Evolutionary conservation across 1,284 basidiomycete species (phyloP).

Genomic region (Takashimella koratensis): DNA sequence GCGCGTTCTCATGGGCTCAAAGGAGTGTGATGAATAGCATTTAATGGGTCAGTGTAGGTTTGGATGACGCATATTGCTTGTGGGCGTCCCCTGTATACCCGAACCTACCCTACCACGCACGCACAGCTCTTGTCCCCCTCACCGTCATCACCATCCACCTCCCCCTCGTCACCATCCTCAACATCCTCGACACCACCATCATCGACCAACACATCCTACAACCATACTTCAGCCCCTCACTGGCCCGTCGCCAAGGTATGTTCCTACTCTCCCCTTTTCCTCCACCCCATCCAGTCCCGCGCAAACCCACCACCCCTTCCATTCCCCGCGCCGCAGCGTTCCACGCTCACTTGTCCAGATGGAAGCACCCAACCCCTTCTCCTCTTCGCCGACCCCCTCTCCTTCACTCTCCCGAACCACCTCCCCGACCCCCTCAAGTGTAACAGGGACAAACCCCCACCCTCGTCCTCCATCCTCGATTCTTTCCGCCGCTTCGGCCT

Average conservation of each 20-base stretch:
- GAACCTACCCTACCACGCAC: too few species aligned
- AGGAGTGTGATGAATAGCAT: background rate
- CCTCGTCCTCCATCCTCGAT: background rate
- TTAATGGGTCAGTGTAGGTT: background rate
- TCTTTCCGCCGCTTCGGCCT: constrained; percentile 29
- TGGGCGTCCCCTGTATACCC: too few species aligned
- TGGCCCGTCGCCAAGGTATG: too few species aligned
- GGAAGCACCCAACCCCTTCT: constrained; percentile 20
- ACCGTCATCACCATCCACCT: too few species aligned
- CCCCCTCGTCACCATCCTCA: too few species aligned
- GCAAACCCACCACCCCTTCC: background rate
- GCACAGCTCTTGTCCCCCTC: too few species aligned
- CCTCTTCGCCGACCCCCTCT: constrained; percentile 2
- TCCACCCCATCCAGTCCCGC: background rate
- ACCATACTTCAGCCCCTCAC: too few species aligned
- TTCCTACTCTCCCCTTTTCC: too few species aligned
- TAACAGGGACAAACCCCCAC: background rate
- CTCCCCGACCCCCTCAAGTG: constrained; percentile 8
- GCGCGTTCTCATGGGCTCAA: background rate
- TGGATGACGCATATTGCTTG: background rate
- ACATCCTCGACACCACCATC: too few species aligned
- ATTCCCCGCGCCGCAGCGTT: background rate
- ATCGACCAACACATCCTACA: too few species aligned
- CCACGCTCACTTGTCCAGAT: constrained; percentile 1
- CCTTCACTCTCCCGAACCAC: constrained; percentile 13